Conservation (phyloP, 78 protist species). For the Cavenderia fasciculata region DNA sequence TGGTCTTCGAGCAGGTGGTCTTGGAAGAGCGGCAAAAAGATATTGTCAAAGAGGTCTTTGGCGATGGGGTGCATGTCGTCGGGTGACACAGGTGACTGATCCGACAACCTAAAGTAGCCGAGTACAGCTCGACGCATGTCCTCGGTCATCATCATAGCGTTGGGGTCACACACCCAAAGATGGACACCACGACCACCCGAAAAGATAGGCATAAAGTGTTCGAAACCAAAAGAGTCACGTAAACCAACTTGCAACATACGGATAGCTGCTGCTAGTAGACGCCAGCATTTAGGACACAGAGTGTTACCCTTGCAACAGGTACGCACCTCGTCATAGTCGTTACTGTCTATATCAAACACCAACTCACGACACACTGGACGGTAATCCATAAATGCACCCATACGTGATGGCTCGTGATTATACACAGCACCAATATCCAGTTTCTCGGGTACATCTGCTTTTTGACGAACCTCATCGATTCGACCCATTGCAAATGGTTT, state of each 20-base stretch:
- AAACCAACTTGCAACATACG: slow-evolving; percentile 66
- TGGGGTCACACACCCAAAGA: slow-evolving; percentile 97
- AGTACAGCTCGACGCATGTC: slow-evolving; percentile 88
- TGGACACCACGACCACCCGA: slow-evolving; percentile 99
- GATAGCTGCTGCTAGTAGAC: slow-evolving; percentile 89
- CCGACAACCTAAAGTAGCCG: slow-evolving; percentile 84
- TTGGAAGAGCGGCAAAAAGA: slow-evolving; percentile 71
- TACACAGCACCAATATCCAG: slow-evolving; percentile 63
- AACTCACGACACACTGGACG: slow-evolving; percentile 85
- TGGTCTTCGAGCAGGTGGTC: slow-evolving; percentile 39
- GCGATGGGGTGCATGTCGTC: neutral
- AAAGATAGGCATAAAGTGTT: slow-evolving; percentile 95
- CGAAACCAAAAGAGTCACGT: slow-evolving; percentile 90
- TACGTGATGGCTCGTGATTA: slow-evolving; percentile 24
- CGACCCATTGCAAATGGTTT: slow-evolving; percentile 5
- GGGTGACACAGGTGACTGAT: neutral
- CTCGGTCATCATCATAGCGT: slow-evolving; percentile 84
- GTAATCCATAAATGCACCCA: neutral
- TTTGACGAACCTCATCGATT: neutral
- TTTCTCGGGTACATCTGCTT: neutral
- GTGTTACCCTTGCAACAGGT: slow-evolving; percentile 33
- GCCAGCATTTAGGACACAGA: slow-evolving; percentile 96
- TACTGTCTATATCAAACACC: slow-evolving; percentile 98
- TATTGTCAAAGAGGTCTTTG: neutral
- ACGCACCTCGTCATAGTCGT: slow-evolving; percentile 98